Base-by-base conservation (phyloP, 345 rosid genomes). In the Cardiospermum halicacabum region DNA sequence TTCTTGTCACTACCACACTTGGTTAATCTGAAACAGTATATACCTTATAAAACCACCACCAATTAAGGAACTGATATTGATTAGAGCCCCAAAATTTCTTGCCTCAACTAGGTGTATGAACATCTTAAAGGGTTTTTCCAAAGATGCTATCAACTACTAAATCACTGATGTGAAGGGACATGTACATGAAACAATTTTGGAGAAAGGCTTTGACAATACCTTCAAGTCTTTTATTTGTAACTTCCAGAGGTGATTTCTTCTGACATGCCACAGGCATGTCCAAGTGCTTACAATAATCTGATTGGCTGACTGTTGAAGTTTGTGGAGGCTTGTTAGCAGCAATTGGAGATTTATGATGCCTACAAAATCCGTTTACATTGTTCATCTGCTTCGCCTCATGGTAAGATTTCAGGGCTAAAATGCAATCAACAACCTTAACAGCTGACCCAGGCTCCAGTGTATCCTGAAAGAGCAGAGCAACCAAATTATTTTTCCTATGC, bases 351-450 rank as follows among this genome's bases (percentile, higher is more conserved):
- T 82, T 88, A 22, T 67, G 32, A 37, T 78, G 91, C 78, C 80
- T 94, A 72, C 72, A 72, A 61, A 45, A 59, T 64, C 85, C 89
- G 77, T 83, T 82, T 27, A 83, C 85, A 58, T 72, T 62, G 68
- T 65, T 77, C 45, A 64, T 71, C 54, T 80, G 84, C 83, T 91
- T 91, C 73, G 73, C 59, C 65, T 94, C 99, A 53, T 88, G 82
- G 70, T 82, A 85, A 27, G 76, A 68, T 77, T 85, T 91, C 25
- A 94, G 89, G 43, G 91, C 85, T 28, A 94, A 80, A 53, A 94
- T 69, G 80, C 99, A 91, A 60, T 94, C 97, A 3, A 87, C 96
- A 65, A 94, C 85, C 70, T 85, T 94, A 36, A 80, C 80, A 43
- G 74, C 88, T 48, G 96, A 85, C 27, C 91, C 96, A 15, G 84